Evolutionary conservation across 2,329 filamentous ascomycete species (phyloP), one percentile per base, ranked within the genome.

Genomic region (Epichloe coenophiala): DNA sequence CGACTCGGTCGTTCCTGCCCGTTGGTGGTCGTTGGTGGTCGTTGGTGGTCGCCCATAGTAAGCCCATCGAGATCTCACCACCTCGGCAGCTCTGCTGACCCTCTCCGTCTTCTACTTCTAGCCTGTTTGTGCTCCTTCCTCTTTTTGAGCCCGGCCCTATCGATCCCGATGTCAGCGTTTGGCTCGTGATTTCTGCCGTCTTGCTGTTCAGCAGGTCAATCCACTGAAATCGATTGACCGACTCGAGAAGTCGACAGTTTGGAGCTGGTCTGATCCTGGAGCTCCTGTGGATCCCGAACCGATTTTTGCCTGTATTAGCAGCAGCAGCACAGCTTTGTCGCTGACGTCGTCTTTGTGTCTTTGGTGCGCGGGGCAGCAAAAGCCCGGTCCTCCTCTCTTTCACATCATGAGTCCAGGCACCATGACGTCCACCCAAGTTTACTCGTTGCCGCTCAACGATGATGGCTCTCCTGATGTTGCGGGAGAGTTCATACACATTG

Each of bases 401-500:
- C 53, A 58, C 62, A 69, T 58, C 65, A 81, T 83, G 78, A 71
- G 74, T 60, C 77, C 78, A 54, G 70, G 71, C 67, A 83, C 73
- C 55, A 80, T 83, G 70, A 75, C 75, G 60, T 81, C 80, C 60
- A 80, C 73, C 64, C 78, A 88, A 68, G 82, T 96, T 56, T 95
- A 96, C 71, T 73, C 95, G 61, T 78, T 98, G 56, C 87, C 87
- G 57, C 79, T 98, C 68, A 93, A 88, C 65, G 91, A 98, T 69
- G 80, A 91, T 69, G 93, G 94, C 60, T 89, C 88, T 58, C 93
- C 94, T 37, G 83, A 94, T 65, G 82, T 98, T 46, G 77, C 86
- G 27, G 87, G 89, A 61, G 83, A 86, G 59, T 98, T 96, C 73
- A 86, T 97, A 61, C 95, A 95, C 67, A 75, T 98, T 42, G 85